Conservation (phyloP, 768 basidiomycete genomes). For the Lactifluus pinguis region DNA sequence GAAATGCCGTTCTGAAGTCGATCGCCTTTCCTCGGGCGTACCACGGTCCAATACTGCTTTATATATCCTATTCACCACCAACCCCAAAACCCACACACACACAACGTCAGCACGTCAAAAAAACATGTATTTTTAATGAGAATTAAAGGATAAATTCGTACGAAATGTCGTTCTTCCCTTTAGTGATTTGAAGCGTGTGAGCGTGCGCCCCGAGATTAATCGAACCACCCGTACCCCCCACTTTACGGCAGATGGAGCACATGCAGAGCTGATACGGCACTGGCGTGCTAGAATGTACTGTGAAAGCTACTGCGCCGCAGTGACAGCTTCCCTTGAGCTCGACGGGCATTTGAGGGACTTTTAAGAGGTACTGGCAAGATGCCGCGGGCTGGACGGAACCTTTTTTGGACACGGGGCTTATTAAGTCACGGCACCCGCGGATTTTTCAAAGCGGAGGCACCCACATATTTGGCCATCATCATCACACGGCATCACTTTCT, state of each 20-base stretch:
- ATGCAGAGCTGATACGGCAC: conserved; percentile 60
- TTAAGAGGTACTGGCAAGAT: not conserved
- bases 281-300: conserved; percentile 40
- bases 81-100: not conserved
- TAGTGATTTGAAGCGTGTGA: conserved; percentile 38
- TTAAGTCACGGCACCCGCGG: no score
- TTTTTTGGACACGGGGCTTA: no score
- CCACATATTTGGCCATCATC: no score
- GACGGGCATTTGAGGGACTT: conserved; percentile 58
- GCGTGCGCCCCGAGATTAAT: conserved; percentile 55
- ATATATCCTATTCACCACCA: conserved; percentile 38
- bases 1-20: conserved; percentile 52
- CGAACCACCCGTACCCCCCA: conserved; percentile 55
- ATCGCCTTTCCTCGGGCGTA: conserved; percentile 38
- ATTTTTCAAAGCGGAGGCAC: no score
- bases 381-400: no score
- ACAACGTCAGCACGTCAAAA: not conserved
- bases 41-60: conserved; percentile 53
- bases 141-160: conserved; percentile 19
- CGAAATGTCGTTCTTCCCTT: conserved; percentile 48
- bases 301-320: conserved; percentile 29
- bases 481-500: no score
- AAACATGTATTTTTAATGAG: not conserved
- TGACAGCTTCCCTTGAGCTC: conserved; percentile 37
- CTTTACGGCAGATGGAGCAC: conserved; percentile 66